These are phyloP conservation scores for Bryopsis sp. DNA, from an alignment of 139 green algal species.

Conservation along the genomic window DNA sequence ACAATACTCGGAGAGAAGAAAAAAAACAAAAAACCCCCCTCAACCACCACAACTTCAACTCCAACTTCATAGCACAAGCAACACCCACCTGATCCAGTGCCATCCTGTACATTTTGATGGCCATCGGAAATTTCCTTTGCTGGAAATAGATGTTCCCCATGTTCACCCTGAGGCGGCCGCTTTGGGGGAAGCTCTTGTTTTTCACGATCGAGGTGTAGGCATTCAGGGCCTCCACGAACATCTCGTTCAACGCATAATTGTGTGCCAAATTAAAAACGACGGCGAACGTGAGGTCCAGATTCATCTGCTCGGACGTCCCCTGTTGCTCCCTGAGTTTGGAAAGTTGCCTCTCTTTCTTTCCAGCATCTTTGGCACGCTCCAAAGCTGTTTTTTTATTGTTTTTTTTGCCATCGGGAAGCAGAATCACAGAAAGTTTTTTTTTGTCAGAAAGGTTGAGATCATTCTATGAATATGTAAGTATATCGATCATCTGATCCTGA, in stretches of 20 bases:
- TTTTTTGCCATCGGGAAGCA: too few relatives aligned
- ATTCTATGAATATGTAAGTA: too few relatives aligned
- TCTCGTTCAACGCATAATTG: constrained; percentile 39
- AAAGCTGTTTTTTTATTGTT: constrained; percentile 46
- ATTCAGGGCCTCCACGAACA: constrained; percentile 63
- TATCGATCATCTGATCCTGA: too few relatives aligned
- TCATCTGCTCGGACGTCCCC: constrained; percentile 45
- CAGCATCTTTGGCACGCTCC: constrained; percentile 68
- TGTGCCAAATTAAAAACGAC: constrained; percentile 55
- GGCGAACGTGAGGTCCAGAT: constrained; percentile 61
- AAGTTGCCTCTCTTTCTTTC: constrained; percentile 58
- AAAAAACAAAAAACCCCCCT: too few relatives aligned
- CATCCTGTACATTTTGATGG: constrained; percentile 82
- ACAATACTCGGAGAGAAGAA: too few relatives aligned
- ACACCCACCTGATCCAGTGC: constrained; percentile 62
- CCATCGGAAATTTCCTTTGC: constrained; percentile 44
- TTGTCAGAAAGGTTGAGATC: neutral
- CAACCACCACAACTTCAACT: neutral
- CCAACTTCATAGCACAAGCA: neutral
- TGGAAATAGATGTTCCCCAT: constrained; percentile 83
- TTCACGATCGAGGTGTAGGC: constrained; percentile 59
- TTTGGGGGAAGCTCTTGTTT: constrained; percentile 49
- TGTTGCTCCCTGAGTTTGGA: constrained; percentile 45
- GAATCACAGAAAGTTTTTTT: neutral
- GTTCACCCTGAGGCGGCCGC: constrained; percentile 66